Evolutionary conservation across 306 rosid genomes (phyloP).

Genomic region (Crotalaria pallida): DNA sequence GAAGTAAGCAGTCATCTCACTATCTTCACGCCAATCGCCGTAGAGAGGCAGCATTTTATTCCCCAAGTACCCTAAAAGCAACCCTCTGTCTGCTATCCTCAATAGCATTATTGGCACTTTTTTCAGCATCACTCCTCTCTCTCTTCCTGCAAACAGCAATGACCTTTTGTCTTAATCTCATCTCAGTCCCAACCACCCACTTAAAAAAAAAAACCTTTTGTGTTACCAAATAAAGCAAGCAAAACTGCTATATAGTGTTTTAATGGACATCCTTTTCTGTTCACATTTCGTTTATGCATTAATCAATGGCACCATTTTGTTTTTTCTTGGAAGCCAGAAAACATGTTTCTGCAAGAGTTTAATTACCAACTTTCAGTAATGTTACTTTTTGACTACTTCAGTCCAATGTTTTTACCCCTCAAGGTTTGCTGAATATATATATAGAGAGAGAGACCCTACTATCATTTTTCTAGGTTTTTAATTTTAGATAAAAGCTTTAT

Average conservation of each 20-base stretch:
- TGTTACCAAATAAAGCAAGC: slow-evolving; percentile 29
- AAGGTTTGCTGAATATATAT: background rate
- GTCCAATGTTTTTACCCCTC: slow-evolving; percentile 3
- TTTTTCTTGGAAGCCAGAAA: slow-evolving; percentile 18
- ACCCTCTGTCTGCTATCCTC: slow-evolving; percentile 65
- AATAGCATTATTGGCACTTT: slow-evolving; percentile 54
- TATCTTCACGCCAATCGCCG: slow-evolving; percentile 56
- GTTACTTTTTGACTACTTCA: slow-evolving; percentile 21
- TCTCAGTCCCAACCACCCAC: slow-evolving; percentile 41
- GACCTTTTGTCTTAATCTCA: slow-evolving; percentile 65
- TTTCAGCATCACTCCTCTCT: slow-evolving; percentile 31
- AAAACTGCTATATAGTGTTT: slow-evolving; percentile 3
- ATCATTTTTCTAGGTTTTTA: background rate
- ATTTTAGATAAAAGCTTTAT: slow-evolving; percentile 5
- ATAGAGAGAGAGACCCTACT: background rate
- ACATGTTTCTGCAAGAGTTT: slow-evolving; percentile 28
- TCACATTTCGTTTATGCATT: slow-evolving; percentile 15
- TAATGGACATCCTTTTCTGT: slow-evolving; percentile 18
- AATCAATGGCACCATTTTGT: slow-evolving; percentile 2
- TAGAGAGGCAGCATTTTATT: slow-evolving; percentile 79
- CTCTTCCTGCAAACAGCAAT: slow-evolving; percentile 36
- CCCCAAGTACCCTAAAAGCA: slow-evolving; percentile 93
- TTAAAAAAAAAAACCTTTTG: slow-evolving; percentile 15
- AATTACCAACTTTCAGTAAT: slow-evolving; percentile 24
- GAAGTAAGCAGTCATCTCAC: background rate